Base-by-base conservation (phyloP, 331 rosid genomes). In the Pyrus hybrid region DNA sequence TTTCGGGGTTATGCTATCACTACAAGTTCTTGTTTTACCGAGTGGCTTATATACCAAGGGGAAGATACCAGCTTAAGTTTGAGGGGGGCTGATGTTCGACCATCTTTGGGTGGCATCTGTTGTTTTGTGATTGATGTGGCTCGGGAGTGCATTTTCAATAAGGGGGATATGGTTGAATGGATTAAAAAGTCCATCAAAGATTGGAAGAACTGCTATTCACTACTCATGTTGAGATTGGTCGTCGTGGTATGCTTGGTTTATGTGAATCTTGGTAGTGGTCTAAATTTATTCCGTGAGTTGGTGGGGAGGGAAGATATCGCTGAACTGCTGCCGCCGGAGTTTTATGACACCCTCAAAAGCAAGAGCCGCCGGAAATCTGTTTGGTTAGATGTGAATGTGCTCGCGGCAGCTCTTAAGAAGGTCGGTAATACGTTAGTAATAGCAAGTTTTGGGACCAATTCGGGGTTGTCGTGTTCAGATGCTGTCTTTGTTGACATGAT, bases 381-480 rank as follows among this genome's bases (percentile, higher is more conserved):
- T 16, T n/a, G 3, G 45, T 11, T 37, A 13, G 20, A 67, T n/a
- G 25, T 73, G n/a, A 76, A 65, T 45, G 86, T 66, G 63, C 58
- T 86, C 49, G 91, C 91, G 11, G 65, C 76, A 79, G 92, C 91
- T 53, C 87, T 93, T 74, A 76, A 77, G 71, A 43, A 57, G 73
- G 74, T 87, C 63, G 83, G 56, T 58, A 83, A 93, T 73, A 85
- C 89, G n/a, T 77, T 93, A 73, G 88, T 90, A 10, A 68, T 87
- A 78, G 93, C 79, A 20, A 83, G 74, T 35, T 69, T 82, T 25
- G 63, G 74, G 60, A 37, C 28, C 60, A 68, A 71, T 65, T 14
- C 80, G 1, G 28, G 54, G 30, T n/a, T 29, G 18, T 13, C 12
- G 2, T 35, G 70, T 66, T 69, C 76, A 18, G 74, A 71, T 67